A percentile compares a stretch with the other conserved stretches of the same genome.
phyloP scores from a whole-genome alignment of 176 grass and related monocot species.

The Cenchrus americanus region DNA sequence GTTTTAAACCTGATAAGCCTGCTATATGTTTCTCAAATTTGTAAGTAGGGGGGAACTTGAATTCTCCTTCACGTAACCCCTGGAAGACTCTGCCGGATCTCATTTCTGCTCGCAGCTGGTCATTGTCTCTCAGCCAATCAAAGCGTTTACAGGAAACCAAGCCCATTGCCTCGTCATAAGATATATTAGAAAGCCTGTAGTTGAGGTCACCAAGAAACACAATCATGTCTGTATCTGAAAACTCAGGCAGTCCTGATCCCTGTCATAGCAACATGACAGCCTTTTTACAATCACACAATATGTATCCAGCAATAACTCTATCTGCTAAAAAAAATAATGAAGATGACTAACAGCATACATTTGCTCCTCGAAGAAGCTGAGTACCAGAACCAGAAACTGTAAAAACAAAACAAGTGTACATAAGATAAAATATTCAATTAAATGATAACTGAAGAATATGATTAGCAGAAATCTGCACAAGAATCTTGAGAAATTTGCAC shows the following conservation, averaged over 20 bases:
- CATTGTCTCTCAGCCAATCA: conserved; percentile 72
- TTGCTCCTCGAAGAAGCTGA: conserved; percentile 60
- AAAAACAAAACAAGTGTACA: conserved; percentile 46
- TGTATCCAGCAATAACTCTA: conserved; percentile 20
- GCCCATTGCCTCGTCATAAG: conserved; percentile 80
- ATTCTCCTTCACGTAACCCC: conserved; percentile 80
- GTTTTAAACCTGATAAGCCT: conserved; percentile 68
- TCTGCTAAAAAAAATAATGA: conserved; percentile 25
- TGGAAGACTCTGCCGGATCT: conserved; percentile 83
- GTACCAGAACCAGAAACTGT: conserved; percentile 67
- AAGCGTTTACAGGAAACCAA: conserved; percentile 67
- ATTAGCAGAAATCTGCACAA: conserved; percentile 22
- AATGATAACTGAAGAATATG: conserved; percentile 19
- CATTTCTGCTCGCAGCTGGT: conserved; percentile 91
- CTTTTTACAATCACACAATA: conserved; percentile 41
- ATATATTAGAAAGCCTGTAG: conserved; percentile 74
- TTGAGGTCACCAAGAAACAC: conserved; percentile 98
- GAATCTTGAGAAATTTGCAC: conserved; percentile 20
- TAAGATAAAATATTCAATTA: conserved; percentile 30
- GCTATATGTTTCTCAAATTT: conserved; percentile 86
- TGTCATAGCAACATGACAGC: conserved; percentile 44
- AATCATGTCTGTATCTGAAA: conserved; percentile 83
- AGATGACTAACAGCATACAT: conserved; percentile 69
- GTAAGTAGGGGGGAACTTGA: conserved; percentile 86
- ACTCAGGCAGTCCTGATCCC: conserved; percentile 62